phyloP scores from a whole-genome alignment of 192 early-diverging fungal genomes.

The Coemansia sp. region DNA sequence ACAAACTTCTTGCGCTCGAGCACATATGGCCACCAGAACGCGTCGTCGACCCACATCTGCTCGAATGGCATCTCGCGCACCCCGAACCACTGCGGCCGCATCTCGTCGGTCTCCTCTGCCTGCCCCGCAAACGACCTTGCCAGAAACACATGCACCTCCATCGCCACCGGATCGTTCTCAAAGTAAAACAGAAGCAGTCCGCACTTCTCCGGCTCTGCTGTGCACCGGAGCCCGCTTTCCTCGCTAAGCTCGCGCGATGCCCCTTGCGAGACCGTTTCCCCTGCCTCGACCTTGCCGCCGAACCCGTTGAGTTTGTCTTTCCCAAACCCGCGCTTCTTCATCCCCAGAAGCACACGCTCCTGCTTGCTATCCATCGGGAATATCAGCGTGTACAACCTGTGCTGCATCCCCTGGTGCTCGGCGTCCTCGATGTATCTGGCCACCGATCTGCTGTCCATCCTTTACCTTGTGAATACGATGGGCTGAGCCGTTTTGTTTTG shows the following conservation, averaged over 20 bases:
- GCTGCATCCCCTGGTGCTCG: conserved; percentile 19
- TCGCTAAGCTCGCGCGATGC: conserved; percentile 67
- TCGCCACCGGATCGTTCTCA: conserved; percentile 58
- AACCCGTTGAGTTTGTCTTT: conserved; percentile 70
- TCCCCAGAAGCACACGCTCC: conserved; percentile 63
- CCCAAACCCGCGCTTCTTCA: conserved; percentile 84
- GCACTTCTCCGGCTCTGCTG: conserved; percentile 39
- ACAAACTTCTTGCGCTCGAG: conserved; percentile 47
- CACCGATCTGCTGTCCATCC: conserved; percentile 34
- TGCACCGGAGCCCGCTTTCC: conserved; percentile 55
- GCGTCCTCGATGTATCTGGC: conserved; percentile 36
- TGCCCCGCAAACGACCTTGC: conserved; percentile 49
- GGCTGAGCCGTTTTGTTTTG: not conserved
- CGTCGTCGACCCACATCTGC: conserved; percentile 75
- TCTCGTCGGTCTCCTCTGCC: conserved; percentile 70
- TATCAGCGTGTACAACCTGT: conserved; percentile 46
- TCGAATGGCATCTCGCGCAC: conserved; percentile 60
- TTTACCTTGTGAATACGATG: not conserved
- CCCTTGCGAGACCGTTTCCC: conserved; percentile 63
- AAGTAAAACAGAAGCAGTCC: conserved; percentile 68
- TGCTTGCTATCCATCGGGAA: conserved; percentile 28
- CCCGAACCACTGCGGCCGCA: conserved; percentile 72
- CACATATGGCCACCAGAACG: conserved; percentile 63
- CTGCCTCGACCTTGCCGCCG: conserved; percentile 74
- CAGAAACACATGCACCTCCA: conserved; percentile 69